phyloP scores from a whole-genome alignment of 2,329 filamentous ascomycete genomes.

The Nigrospora sphaerica region DNA sequence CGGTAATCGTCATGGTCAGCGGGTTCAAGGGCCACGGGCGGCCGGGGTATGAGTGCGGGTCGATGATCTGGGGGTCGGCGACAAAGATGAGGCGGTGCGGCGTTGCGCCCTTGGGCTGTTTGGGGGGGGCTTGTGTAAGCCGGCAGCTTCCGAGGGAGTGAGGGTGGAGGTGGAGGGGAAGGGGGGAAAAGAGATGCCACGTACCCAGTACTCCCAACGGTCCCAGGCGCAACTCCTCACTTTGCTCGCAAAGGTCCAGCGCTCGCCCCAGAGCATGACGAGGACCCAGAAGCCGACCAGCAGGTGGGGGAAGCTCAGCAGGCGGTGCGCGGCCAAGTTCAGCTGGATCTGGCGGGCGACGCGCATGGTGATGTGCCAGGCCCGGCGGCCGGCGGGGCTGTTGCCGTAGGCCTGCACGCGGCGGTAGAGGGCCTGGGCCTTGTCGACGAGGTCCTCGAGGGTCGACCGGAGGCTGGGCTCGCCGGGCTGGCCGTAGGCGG shows the following conservation, averaged over 20 bases:
- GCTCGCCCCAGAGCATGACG: slow-evolving; percentile 78
- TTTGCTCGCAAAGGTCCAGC: slow-evolving; percentile 64
- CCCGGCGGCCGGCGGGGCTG: slow-evolving; percentile 4
- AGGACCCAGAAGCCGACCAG: slow-evolving; percentile 69
- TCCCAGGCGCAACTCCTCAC: slow-evolving; percentile 73
- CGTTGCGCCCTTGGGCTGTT: slow-evolving; percentile 65
- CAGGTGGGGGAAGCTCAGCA: slow-evolving; percentile 58
- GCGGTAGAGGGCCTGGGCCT: neutral
- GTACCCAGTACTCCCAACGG: slow-evolving; percentile 89
- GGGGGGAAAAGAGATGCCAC: slow-evolving; percentile 13
- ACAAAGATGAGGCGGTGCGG: slow-evolving; percentile 82
- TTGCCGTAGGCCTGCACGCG: neutral
- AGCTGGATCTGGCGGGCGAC: slow-evolving; percentile 25
- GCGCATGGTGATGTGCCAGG: slow-evolving; percentile 20
- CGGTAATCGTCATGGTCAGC: slow-evolving; percentile 58
- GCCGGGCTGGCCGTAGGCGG: neutral
- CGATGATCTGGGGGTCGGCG: slow-evolving; percentile 86
- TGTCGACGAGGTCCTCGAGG: neutral
- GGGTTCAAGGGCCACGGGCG: slow-evolving; percentile 55
- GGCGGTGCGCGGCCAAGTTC: slow-evolving; percentile 42
- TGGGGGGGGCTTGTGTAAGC: slow-evolving; percentile 7
- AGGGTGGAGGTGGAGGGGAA: neutral
- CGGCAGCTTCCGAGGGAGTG: slow-evolving; percentile 3
- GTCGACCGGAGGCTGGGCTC: slow-evolving; percentile 1
- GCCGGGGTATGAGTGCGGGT: slow-evolving; percentile 90